These are phyloP conservation scores for Albugo laibachii DNA, from an alignment of 352 stramenopile genomes.

Conservation along the genomic window DNA sequence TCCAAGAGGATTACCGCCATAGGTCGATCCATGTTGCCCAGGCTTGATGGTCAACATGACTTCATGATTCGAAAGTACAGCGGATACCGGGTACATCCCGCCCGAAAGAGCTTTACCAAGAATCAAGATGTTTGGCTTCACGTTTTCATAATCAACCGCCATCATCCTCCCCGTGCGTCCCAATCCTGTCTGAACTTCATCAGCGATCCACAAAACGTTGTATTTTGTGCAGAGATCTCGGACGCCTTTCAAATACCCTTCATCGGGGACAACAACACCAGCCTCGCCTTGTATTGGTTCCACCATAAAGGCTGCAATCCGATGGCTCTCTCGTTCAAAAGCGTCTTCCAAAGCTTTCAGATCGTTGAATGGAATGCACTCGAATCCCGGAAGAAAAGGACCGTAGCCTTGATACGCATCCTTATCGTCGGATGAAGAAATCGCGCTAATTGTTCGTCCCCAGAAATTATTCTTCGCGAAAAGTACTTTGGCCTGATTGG, in stretches of 20 bases:
- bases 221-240: constrained; percentile 89
- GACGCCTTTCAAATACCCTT: constrained; percentile 88
- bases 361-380: constrained; percentile 86
- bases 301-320: constrained; percentile 98
- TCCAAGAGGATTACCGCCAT: constrained; percentile 92
- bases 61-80: constrained; percentile 91
- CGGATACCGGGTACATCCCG: constrained; percentile 94
- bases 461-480: constrained; percentile 99
- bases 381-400: constrained; percentile 96
- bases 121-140: constrained; percentile 97
- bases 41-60: constrained; percentile 97
- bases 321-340: constrained; percentile 56
- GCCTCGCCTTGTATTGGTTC: constrained; percentile 99
- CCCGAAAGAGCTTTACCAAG: constrained; percentile 93
- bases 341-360: constrained; percentile 60
- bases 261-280: constrained; percentile 92
- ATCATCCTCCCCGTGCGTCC: constrained; percentile 94
- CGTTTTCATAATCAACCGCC: constrained; percentile 88
- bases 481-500: constrained; percentile 83
- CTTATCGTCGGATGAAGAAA: constrained; percentile 88
- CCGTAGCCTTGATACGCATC: constrained; percentile 83
- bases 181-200: constrained; percentile 97
- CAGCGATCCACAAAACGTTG: constrained; percentile 97
- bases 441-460: constrained; percentile 93
- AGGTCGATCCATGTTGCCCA: constrained; percentile 93